Base-by-base conservation (phyloP, 225 moss, liverwort and hornwort genomes). In the Rhytidiadelphus loreus region DNA sequence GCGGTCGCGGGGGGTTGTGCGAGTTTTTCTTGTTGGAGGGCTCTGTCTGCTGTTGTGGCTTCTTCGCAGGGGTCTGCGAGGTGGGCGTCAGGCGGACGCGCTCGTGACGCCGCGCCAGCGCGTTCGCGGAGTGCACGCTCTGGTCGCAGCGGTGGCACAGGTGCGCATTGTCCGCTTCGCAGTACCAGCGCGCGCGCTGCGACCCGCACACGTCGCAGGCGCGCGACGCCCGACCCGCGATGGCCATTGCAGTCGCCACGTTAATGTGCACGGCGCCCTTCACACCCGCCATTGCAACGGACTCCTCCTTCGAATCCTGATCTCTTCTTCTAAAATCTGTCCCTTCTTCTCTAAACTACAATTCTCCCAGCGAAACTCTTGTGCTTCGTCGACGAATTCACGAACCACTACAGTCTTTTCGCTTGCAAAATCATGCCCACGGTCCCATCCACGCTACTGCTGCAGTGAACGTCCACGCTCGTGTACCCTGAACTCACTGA, bases 151-250 rank as follows among this genome's bases (percentile, higher is more conserved):
- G 91, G 48, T 90, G 91, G 65, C 95, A 95, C 9, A 95, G 85
- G n/a, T 95, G 89, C 64, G 95, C 95, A 62, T 95, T 91, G 87
- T 95, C 95, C 12, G 93, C 95, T 53, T 90, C 90, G 50, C 95
- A 95, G 77, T 92, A 95, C 95, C 95, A 95, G 33, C 87, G 88
- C 61, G 95, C 93, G 12, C 95, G 88, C 81, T 94, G 93, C 65
- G 89, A 90, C 60, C 95, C 95, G 39, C 95, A 95, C 33, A 91
- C 95, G 14, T 95, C 95, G 60, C 95, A 95, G 6, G 95, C 95
- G n/a, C 95, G 87, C 30, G 95, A 91, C 22, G 91, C 92, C 2
- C 95, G 85, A 12, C 95, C 93, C 43, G 93, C 95, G 60, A 95
- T 91, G 32, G 93, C 93, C 95, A 95, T 94, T 75, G 95, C 95